Percentiles rank a stretch among this genome's conserved stretches.
phyloP scores from a whole-genome alignment of 1,284 basidiomycete species.

The Kwoniella shivajii region DNA sequence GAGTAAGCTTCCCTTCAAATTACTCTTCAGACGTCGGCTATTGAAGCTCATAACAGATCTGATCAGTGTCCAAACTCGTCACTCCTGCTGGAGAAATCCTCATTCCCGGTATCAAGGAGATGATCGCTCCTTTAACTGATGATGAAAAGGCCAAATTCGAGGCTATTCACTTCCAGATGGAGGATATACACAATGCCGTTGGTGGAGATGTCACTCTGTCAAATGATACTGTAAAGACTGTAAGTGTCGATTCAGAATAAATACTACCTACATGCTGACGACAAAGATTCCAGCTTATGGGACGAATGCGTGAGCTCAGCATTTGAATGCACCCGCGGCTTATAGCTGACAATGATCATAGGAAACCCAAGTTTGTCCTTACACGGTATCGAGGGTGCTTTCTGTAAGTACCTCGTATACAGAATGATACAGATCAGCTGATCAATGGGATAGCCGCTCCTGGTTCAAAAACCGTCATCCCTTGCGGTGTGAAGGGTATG shows the following conservation, averaged over 20 bases:
- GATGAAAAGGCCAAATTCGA: conserved; percentile 76
- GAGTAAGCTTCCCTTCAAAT: conserved; percentile 38
- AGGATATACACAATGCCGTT: conserved; percentile 77
- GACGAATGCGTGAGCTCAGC: conserved; percentile 43
- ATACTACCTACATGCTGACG: conserved; percentile 38
- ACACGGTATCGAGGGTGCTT: conserved; percentile 97
- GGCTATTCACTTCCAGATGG: conserved; percentile 67
- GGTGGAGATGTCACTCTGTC: conserved; percentile 78
- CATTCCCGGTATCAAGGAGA: conserved; percentile 86
- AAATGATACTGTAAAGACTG: conserved; percentile 75
- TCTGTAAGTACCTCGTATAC: conserved; percentile 59
- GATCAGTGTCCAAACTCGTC: conserved; percentile 71
- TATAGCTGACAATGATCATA: conserved; percentile 1
- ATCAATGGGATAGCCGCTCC: conserved; percentile 57
- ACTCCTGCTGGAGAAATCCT: conserved; percentile 80
- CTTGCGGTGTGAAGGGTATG: conserved; percentile 79
- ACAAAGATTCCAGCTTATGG: conserved; percentile 43
- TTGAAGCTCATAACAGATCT: conserved; percentile 13
- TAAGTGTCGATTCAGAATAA: conserved; percentile 17
- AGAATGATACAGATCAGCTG: conserved; percentile 12
- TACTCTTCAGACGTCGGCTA: background rate
- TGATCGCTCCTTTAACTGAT: conserved; percentile 74
- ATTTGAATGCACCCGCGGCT: background rate
- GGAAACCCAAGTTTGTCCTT: conserved; percentile 80
- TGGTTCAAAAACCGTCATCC: conserved; percentile 92